Percentiles rank a stretch among this genome's conserved stretches.
Conservation (phyloP, 1,284 basidiomycete genomes). For the Omphalotus olearius region DNA sequence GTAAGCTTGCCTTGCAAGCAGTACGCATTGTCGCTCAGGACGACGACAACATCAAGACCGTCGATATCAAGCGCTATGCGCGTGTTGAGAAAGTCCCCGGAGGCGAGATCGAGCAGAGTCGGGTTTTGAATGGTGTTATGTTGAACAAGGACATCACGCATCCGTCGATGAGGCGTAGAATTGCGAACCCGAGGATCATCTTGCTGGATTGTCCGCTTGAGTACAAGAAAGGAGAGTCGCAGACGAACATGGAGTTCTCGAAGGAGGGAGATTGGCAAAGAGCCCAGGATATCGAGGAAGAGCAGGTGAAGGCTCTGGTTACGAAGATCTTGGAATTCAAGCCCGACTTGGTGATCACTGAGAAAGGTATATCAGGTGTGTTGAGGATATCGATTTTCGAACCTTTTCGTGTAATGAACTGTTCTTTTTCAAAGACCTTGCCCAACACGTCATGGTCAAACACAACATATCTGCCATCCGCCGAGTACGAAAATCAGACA, state of each 20-base stretch:
- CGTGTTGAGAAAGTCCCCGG: constrained; percentile 97
- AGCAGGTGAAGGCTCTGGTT: constrained; percentile 91
- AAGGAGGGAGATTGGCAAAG: constrained; percentile 94
- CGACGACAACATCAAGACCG: constrained; percentile 71
- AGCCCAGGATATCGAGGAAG: constrained; percentile 94
- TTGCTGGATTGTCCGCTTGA: constrained; percentile 95
- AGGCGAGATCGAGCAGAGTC: constrained; percentile 93
- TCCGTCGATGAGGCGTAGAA: constrained; percentile 92
- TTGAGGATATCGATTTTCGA: constrained; percentile 8
- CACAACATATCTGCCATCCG: constrained; percentile 90
- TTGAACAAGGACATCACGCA: constrained; percentile 99
- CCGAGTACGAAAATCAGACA: constrained; percentile 96
- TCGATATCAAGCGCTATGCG: constrained; percentile 98
- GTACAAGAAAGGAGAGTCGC: constrained; percentile 98
- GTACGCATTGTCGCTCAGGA: constrained; percentile 80
- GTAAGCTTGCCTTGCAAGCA: constrained; percentile 88
- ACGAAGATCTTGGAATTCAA: constrained; percentile 90
- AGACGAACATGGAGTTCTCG: constrained; percentile 98
- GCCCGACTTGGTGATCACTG: constrained; percentile 93
- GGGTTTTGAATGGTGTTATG: constrained; percentile 90
- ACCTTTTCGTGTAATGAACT: not conserved
- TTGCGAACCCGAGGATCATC: constrained; percentile 87
- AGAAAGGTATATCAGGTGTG: constrained; percentile 94
- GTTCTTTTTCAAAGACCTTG: constrained; percentile 62
- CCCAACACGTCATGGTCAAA: constrained; percentile 90